A percentile compares a stretch with the other conserved stretches of the same genome.
Conservation (phyloP, 768 basidiomycete genomes). For the Mycena leptocephala region DNA sequence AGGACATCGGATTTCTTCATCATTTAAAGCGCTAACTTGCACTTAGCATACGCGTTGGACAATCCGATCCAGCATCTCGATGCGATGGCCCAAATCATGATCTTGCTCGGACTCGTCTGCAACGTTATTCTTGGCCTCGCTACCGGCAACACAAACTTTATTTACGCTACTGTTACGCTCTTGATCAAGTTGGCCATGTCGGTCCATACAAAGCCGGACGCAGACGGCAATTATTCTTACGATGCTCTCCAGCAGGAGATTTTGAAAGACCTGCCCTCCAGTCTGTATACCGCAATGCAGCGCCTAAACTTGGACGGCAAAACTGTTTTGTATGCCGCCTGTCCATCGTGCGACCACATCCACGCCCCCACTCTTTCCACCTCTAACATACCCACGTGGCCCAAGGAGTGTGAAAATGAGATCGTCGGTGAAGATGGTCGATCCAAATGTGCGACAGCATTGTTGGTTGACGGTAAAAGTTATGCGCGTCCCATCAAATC, state of each 20-base stretch:
- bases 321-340: constrained; percentile 22
- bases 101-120: constrained; percentile 23
- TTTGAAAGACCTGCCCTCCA: too few relatives aligned
- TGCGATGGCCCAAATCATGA: too few relatives aligned
- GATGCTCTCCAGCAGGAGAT: too few relatives aligned
- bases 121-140: constrained; percentile 20
- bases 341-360: constrained; percentile 24
- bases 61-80: constrained; percentile 9
- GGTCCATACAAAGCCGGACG: not conserved
- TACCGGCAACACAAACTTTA: not conserved
- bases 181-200: constrained; percentile 23
- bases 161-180: constrained; percentile 2
- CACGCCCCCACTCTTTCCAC: constrained; percentile 16
- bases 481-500: too few relatives aligned
- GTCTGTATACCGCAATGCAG: constrained; percentile 1
- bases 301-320: constrained; percentile 21
- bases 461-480: too few relatives aligned
- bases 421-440: not conserved
- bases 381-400: not conserved
- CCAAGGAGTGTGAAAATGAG: constrained; percentile 1
- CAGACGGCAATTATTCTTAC: too few relatives aligned
- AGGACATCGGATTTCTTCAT: not conserved
- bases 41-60: constrained; percentile 1
- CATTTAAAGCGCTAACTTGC: not conserved
- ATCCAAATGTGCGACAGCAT: not conserved